Evolutionary conservation across 768 basidiomycete genomes (phyloP).

Genomic region (Amanita fuliginea): DNA sequence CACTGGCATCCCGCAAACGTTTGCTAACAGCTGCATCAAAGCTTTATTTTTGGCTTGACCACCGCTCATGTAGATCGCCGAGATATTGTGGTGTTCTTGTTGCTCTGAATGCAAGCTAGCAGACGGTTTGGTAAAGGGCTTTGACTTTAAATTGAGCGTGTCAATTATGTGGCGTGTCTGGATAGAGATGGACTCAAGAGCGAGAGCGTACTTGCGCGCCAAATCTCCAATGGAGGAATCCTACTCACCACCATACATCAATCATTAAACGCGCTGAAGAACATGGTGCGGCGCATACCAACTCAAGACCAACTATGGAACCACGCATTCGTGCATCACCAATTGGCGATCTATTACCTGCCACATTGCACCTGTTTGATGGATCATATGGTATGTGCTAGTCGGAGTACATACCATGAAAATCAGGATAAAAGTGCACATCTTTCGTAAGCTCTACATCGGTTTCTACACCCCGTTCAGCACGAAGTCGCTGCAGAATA

Average conservation of each 20-base stretch:
- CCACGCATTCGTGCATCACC: constrained; percentile 95
- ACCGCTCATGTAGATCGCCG: constrained; percentile 84
- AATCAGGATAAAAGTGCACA: constrained; percentile 90
- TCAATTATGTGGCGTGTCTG: constrained; percentile 94
- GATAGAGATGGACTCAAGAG: constrained; percentile 87
- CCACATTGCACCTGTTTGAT: neutral
- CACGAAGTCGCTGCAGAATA: constrained; percentile 53
- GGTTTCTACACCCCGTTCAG: constrained; percentile 42
- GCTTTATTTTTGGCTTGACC: constrained; percentile 85
- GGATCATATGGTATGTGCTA: neutral
- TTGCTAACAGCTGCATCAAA: constrained; percentile 85
- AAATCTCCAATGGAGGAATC: constrained; percentile 71
- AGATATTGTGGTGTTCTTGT: constrained; percentile 62
- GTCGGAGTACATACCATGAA: constrained; percentile 51
- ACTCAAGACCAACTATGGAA: constrained; percentile 75
- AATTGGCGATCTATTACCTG: constrained; percentile 93
- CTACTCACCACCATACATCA: constrained; percentile 18
- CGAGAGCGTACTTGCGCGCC: constrained; percentile 81
- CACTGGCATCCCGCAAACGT: constrained; percentile 73
- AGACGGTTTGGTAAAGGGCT: neutral
- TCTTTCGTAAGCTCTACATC: constrained; percentile 83
- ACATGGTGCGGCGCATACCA: constrained; percentile 31
- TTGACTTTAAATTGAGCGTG: constrained; percentile 53
- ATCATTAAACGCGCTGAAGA: neutral
- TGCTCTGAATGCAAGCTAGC: neutral